These are phyloP conservation scores for Rhizopogon sp. DNA, from an alignment of 768 basidiomycete genomes.

Conservation along the genomic window DNA sequence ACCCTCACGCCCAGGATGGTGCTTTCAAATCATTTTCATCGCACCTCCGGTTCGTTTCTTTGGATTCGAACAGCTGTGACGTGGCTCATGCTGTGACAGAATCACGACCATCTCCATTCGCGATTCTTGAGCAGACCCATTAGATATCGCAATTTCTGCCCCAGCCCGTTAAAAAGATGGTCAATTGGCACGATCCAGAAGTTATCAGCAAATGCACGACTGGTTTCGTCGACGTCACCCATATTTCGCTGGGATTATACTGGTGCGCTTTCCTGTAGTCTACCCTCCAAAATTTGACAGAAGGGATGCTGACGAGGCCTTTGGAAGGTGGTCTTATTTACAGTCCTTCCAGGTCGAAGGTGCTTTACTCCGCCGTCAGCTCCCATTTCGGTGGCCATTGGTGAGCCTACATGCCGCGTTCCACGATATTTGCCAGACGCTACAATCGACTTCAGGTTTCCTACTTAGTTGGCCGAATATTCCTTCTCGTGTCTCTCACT, in stretches of 20 bases:
- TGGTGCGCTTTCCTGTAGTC: conserved; percentile 8
- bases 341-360: conserved; percentile 14
- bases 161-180: conserved; percentile 8
- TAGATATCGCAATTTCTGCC: no score
- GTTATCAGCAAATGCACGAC: neutral
- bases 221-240: conserved; percentile 1
- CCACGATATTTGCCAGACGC: neutral
- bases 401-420: conserved; percentile 8
- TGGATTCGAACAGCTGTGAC: no score
- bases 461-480: conserved; percentile 18
- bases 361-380: conserved; percentile 12
- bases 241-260: conserved; percentile 13
- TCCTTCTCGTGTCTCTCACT: conserved; percentile 11
- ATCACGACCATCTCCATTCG: neutral
- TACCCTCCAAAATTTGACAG: neutral
- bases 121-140: no score
- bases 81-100: no score
- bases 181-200: conserved; percentile 10
- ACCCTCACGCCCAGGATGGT: no score
- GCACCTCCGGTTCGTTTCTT: no score
- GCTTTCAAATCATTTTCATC: no score
- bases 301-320: neutral
- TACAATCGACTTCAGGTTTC: conserved; percentile 11
- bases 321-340: conserved; percentile 20
- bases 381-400: conserved; percentile 21